Evolutionary conservation across 2,329 filamentous ascomycete genomes (phyloP).

Genomic region (Paecilomyces variotii): DNA sequence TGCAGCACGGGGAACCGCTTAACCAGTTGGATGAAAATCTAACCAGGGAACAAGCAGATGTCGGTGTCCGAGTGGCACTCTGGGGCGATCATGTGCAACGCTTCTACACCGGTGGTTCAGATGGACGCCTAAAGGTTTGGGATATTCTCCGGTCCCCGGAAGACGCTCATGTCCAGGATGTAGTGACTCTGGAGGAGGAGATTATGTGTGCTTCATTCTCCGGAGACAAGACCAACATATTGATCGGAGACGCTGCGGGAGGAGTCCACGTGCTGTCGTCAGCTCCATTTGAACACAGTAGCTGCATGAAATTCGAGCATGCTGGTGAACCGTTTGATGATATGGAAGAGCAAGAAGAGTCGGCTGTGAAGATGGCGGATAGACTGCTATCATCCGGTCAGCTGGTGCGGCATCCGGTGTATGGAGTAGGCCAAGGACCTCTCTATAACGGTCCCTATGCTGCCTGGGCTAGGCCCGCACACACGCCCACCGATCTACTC

Average conservation of each 20-base stretch:
- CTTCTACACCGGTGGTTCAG: conserved; percentile 53
- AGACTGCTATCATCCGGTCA: conserved; percentile 25
- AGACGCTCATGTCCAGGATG: conserved; percentile 45
- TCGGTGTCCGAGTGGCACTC: conserved; percentile 50
- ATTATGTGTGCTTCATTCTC: conserved; percentile 53
- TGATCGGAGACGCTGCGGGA: conserved; percentile 51
- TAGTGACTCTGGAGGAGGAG: conserved; percentile 42
- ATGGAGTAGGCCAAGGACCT: conserved; percentile 33
- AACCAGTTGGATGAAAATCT: conserved; percentile 35
- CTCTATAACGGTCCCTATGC: conserved; percentile 34
- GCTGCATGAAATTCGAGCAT: conserved; percentile 18
- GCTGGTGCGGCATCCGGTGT: conserved; percentile 26
- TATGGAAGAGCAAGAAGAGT: conserved; percentile 12
- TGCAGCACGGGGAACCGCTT: conserved; percentile 45
- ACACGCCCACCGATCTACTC: conserved; percentile 14
- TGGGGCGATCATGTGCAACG: conserved; percentile 48
- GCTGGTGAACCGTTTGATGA: conserved; percentile 10
- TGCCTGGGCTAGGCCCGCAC: conserved; percentile 27
- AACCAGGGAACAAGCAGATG: conserved; percentile 45
- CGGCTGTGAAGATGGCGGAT: conserved; percentile 18
- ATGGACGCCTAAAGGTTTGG: conserved; percentile 54
- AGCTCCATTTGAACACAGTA: conserved; percentile 16
- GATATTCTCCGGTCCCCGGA: conserved; percentile 46
- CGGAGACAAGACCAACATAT: conserved; percentile 45
- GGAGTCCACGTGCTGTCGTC: conserved; percentile 45